Conservation (phyloP, 164 flowering plant species). For the Dillenia turbinata region DNA sequence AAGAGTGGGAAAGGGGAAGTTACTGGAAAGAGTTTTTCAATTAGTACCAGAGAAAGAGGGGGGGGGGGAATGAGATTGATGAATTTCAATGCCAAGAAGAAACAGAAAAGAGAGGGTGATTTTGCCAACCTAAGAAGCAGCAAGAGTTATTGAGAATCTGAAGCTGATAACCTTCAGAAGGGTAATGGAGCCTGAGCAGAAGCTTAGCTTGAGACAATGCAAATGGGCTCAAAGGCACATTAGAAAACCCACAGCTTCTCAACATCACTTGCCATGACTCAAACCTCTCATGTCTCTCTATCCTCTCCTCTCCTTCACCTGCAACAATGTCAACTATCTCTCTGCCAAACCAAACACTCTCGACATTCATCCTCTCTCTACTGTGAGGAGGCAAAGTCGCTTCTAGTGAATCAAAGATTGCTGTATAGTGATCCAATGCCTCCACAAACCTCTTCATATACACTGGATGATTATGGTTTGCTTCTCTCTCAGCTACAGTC, state of each 20-base stretch:
- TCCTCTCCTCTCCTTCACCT: slow-evolving; percentile 50
- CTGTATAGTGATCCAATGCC: slow-evolving; percentile 73
- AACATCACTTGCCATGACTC: slow-evolving; percentile 72
- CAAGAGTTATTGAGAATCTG: slow-evolving; percentile 38
- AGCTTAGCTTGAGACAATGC: slow-evolving; percentile 90
- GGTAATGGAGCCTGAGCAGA: slow-evolving; percentile 81
- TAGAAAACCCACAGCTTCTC: slow-evolving; percentile 53
- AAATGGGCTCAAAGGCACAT: slow-evolving; percentile 60
- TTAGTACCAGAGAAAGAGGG: too few relatives aligned
- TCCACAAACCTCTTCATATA: slow-evolving; percentile 61
- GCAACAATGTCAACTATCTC: slow-evolving; percentile 69
- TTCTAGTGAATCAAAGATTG: slow-evolving; percentile 79
- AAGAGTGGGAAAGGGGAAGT: too few relatives aligned
- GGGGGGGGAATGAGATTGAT: neutral
- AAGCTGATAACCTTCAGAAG: slow-evolving; percentile 87
- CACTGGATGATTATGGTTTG: slow-evolving; percentile 55
- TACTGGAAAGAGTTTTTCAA: neutral
- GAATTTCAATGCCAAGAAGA: slow-evolving; percentile 72
- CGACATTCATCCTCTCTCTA: slow-evolving; percentile 68
- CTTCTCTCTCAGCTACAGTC: slow-evolving; percentile 77
- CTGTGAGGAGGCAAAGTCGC: slow-evolving; percentile 84
- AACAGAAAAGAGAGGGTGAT: slow-evolving; percentile 75
- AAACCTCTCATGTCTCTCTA: slow-evolving; percentile 59
- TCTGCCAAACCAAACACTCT: slow-evolving; percentile 72
- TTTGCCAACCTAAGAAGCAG: slow-evolving; percentile 84